A percentile compares a stretch with the other conserved stretches of the same genome.
Evolutionary conservation across 2,329 filamentous ascomycete species (phyloP).

Genomic region (Bipolaris cookei): DNA sequence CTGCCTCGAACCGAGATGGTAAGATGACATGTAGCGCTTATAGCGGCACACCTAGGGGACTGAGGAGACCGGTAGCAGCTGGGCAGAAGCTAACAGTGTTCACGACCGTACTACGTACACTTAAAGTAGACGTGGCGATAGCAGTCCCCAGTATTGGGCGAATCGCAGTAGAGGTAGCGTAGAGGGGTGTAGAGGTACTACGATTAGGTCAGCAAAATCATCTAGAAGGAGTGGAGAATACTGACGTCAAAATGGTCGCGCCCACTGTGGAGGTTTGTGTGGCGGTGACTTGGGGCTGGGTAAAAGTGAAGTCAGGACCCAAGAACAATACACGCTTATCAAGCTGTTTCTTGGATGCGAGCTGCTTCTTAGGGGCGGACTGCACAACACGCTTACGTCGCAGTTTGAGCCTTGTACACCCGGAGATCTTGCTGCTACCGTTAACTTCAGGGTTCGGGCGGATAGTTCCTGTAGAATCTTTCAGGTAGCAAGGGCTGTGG

Average conservation of each 20-base stretch:
- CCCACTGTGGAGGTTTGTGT: neutral
- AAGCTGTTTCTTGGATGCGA: neutral
- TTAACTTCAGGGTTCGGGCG: constrained; percentile 21
- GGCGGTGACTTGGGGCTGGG: neutral
- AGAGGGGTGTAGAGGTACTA: constrained; percentile 5
- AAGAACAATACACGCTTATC: constrained; percentile 2
- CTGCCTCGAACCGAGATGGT: neutral
- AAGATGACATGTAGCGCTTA: neutral
- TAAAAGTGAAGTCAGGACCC: constrained; percentile 8
- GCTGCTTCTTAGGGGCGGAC: neutral
- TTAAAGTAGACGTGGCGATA: neutral
- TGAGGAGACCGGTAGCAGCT: neutral
- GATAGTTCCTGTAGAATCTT: constrained; percentile 19
- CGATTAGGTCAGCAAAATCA: neutral
- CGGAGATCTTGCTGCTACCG: constrained; percentile 26
- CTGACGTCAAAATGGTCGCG: constrained; percentile 1
- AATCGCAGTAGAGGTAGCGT: neutral
- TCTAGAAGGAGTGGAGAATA: neutral
- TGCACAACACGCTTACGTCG: constrained; percentile 21
- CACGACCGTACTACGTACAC: neutral
- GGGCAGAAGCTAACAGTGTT: constrained; percentile 3
- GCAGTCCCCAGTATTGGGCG: neutral
- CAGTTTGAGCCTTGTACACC: constrained; percentile 15
- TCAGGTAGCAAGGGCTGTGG: constrained; percentile 36
- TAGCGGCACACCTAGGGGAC: neutral